Base-by-base conservation (phyloP, 768 basidiomycete genomes). In the Auriscalpium microsporum region DNA sequence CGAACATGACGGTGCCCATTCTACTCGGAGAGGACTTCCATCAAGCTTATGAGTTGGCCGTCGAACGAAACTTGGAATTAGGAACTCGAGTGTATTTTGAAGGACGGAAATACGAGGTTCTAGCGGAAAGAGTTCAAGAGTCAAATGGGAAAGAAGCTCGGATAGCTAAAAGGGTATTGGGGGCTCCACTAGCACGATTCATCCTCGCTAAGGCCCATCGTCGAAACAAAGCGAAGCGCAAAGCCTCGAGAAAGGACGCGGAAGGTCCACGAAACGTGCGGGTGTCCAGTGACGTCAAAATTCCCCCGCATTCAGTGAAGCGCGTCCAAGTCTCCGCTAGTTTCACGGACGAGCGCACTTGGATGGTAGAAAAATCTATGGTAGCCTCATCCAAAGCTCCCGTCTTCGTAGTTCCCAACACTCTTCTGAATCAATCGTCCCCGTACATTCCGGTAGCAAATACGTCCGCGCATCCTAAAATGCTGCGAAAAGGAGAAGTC, bases 21-120 rank as follows among this genome's bases (percentile, higher is more conserved):
- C 48, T 65, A 2, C 46, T 65, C 3, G 64, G 61, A 23, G 61
- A 65, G 38, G 64, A 65, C 42, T 65, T 62, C 48, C 55, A 68
- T 3, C 69, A 70, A 56, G 67, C 70, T 37, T 72, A 71, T 37
- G 62, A 58, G 1, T 49, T 73, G 4, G 70, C 70, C 0, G 42
- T 71, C 1, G 46, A 68, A 1, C 13, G 66, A 45, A 11, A 62
- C 14, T 54, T 59, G 33, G 49, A 53, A 2, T 46, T 53, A 0
- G 28, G 28, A 28, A 52, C 61, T 8, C 46, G 34, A 28, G 16
- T 68, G 2, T 6, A 13, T 0, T 67, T 68, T 42, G 65, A 62
- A 19, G 48, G 55, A 10, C 45, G 60, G 2, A 56, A 58, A 17
- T 44, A 57, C 9, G 40, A 42, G 5, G 40, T 1, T 34, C 14